Conservation (phyloP, 768 basidiomycete species). For the Lentinula edodes region DNA sequence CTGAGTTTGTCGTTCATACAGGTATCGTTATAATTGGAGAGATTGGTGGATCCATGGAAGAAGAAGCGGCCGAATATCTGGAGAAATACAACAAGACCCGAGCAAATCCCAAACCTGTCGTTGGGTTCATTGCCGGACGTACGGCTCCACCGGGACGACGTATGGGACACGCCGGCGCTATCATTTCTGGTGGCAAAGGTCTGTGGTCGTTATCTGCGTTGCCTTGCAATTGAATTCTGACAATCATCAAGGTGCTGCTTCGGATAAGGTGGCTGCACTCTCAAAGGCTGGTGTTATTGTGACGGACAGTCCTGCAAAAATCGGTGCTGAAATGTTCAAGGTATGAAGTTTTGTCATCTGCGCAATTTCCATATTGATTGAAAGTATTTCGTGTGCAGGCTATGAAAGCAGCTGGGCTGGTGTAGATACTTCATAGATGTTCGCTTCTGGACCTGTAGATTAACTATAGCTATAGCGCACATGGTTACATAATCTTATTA, state of each 20-base stretch:
- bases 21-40: constrained; percentile 98
- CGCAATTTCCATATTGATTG: neutral
- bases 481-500: constrained; percentile 2
- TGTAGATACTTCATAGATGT: constrained; percentile 27
- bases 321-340: constrained; percentile 86
- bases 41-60: constrained; percentile 99
- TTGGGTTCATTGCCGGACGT: constrained; percentile 96
- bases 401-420: constrained; percentile 73
- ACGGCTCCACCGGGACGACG: constrained; percentile 97
- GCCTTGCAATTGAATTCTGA: neutral
- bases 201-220: constrained; percentile 10
- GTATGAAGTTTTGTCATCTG: constrained; percentile 28
- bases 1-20: constrained; percentile 18
- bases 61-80: constrained; percentile 96
- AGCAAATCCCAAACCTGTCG: constrained; percentile 85
- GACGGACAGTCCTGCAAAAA: constrained; percentile 92
- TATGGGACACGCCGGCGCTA: constrained; percentile 98
- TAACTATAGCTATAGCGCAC: neutral
- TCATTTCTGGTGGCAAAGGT: constrained; percentile 98
- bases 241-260: constrained; percentile 62
- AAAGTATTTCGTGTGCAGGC: constrained; percentile 38
- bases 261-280: constrained; percentile 89
- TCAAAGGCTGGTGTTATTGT: constrained; percentile 91
- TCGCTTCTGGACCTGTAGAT: neutral
- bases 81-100: constrained; percentile 90